phyloP scores from a whole-genome alignment of 345 rosid species.

The Barbarea vulgaris region DNA sequence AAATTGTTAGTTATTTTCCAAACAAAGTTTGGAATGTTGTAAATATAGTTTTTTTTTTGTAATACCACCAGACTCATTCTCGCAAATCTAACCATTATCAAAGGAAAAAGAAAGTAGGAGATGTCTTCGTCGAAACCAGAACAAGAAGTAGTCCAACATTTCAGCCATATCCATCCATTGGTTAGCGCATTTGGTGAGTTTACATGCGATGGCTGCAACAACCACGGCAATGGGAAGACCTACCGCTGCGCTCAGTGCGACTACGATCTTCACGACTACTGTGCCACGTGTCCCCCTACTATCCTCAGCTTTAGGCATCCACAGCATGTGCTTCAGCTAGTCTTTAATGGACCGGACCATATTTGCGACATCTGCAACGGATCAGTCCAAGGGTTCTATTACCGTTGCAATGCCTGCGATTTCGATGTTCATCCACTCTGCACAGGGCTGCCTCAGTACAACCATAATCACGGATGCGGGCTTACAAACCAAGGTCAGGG shows the following conservation, averaged over 20 bases:
- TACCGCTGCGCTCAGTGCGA: slow-evolving; percentile 37
- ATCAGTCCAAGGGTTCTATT: slow-evolving; percentile 34
- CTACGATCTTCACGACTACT: slow-evolving; percentile 46
- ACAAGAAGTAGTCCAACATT: slow-evolving; percentile 29
- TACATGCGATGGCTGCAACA: slow-evolving; percentile 44
- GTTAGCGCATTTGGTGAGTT: slow-evolving; percentile 11
- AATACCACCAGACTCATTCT: neutral
- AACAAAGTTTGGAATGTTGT: too few species aligned
- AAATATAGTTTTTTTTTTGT: neutral
- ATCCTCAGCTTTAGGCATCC: slow-evolving; percentile 42
- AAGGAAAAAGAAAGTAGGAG: neutral
- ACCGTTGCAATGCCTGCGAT: slow-evolving; percentile 35
- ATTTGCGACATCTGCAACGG: slow-evolving; percentile 42
- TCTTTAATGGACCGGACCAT: slow-evolving; percentile 3
- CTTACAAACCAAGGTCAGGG: slow-evolving; percentile 1
- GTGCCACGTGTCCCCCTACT: slow-evolving; percentile 30
- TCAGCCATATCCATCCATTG: slow-evolving; percentile 42
- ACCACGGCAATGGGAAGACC: slow-evolving; percentile 32
- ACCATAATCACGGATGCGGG: neutral
- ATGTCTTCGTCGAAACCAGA: neutral
- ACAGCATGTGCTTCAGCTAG: slow-evolving; percentile 28
- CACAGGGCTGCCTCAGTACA: slow-evolving; percentile 13
- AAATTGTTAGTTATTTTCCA: too few species aligned
- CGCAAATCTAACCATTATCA: neutral
- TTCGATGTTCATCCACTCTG: slow-evolving; percentile 48